phyloP scores from a whole-genome alignment of 257 asterid genomes.

The Marsdenia floribunda region DNA sequence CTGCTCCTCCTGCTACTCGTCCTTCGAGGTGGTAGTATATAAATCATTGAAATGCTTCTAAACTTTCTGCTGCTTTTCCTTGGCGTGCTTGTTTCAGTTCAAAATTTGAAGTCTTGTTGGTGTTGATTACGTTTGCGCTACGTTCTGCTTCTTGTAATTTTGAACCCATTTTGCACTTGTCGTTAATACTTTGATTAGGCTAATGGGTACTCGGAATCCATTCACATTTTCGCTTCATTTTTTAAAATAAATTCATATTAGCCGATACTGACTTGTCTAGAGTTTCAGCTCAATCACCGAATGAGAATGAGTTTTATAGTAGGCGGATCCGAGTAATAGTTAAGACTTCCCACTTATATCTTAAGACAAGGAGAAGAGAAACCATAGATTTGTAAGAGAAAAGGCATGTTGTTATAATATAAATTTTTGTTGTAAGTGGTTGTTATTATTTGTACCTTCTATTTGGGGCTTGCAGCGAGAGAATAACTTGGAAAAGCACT shows the following conservation, averaged over 20 bases:
- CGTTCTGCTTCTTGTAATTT: background rate
- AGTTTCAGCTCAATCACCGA: background rate
- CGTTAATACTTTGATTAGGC: background rate
- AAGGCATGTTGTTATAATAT: background rate
- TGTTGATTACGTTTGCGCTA: background rate
- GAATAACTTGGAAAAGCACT: background rate
- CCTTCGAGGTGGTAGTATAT: conserved; percentile 12
- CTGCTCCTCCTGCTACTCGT: conserved; percentile 27
- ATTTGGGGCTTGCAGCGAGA: background rate
- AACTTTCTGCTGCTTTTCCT: background rate
- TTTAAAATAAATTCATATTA: background rate
- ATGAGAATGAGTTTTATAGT: background rate
- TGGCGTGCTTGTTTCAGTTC: background rate
- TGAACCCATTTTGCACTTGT: background rate
- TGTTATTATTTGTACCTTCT: background rate
- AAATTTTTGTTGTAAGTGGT: background rate
- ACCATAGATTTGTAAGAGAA: background rate
- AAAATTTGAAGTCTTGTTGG: background rate
- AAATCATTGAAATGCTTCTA: background rate
- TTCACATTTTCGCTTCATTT: background rate
- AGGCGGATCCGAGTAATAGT: background rate
- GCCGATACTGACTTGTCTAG: background rate
- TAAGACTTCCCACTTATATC: background rate
- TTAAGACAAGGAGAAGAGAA: background rate
- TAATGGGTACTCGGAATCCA: background rate